These are phyloP conservation scores for Harringtonia lauricola DNA, from an alignment of 2,329 filamentous ascomycete genomes.

Conservation along the genomic window DNA sequence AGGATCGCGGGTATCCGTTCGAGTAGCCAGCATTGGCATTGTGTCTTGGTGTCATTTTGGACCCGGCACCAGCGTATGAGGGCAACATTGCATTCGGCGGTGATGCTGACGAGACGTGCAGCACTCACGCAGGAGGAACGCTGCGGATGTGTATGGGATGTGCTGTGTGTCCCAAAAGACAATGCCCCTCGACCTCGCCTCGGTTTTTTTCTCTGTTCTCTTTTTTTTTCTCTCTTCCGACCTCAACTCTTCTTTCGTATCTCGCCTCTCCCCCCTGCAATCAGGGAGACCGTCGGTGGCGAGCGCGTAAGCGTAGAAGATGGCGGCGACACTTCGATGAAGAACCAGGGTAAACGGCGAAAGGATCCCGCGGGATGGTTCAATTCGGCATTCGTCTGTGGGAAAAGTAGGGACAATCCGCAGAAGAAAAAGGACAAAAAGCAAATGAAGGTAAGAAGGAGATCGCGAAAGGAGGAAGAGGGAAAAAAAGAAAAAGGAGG, in stretches of 20 bases:
- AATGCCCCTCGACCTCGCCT: neutral
- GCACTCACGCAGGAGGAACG: neutral
- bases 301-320: neutral
- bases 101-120: neutral
- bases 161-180: neutral
- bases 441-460: neutral
- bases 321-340: neutral
- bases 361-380: neutral
- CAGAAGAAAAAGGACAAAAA: conserved; percentile 31
- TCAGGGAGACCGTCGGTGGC: too few species aligned
- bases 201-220: neutral
- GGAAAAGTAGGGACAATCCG: conserved; percentile 13
- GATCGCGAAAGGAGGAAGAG: neutral
- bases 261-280: conserved; percentile 1
- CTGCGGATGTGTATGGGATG: too few species aligned
- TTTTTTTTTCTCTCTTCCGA: neutral
- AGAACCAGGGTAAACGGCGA: neutral
- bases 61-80: conserved; percentile 41
- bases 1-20: conserved; percentile 68
- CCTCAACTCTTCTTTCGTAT: neutral
- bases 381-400: neutral
- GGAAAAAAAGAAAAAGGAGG: neutral
- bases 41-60: conserved; percentile 79
- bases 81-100: conserved; percentile 39
- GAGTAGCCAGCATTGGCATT: conserved; percentile 55